phyloP scores from a whole-genome alignment of 371 early-diverging fungal genomes.

The Rhizopus microsporus region DNA sequence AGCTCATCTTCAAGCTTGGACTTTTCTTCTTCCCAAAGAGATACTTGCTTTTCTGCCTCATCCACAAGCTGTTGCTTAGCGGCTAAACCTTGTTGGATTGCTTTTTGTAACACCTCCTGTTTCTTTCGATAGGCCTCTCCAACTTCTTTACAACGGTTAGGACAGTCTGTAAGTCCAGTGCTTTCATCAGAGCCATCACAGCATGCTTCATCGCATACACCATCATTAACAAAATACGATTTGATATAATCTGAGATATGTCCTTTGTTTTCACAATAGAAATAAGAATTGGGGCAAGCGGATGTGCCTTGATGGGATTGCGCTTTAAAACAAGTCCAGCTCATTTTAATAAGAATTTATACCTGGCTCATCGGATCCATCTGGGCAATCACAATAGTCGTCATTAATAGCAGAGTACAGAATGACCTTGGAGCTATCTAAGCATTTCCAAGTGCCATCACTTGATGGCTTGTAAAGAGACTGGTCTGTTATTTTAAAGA shows the following conservation, averaged over 20 bases:
- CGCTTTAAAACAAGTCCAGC: not conserved
- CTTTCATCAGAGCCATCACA: conserved; percentile 95
- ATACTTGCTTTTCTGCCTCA: conserved; percentile 43
- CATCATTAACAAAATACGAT: conserved; percentile 86
- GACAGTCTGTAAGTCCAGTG: conserved; percentile 59
- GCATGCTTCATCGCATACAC: conserved; percentile 92
- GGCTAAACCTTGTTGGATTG: conserved; percentile 25
- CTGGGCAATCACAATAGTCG: conserved; percentile 95
- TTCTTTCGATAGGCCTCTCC: conserved; percentile 53
- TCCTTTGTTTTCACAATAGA: conserved; percentile 83
- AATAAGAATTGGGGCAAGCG: conserved; percentile 80
- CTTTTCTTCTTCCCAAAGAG: conserved; percentile 35
- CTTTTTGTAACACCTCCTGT: conserved; percentile 30
- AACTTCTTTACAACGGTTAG: conserved; percentile 69
- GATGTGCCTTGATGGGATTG: conserved; percentile 70
- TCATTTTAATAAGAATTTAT: conserved; percentile 1
- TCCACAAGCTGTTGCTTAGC: conserved; percentile 36
- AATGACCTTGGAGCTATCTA: conserved; percentile 73
- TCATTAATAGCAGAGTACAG: conserved; percentile 81
- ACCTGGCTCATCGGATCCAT: conserved; percentile 96
- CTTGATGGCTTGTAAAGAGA: conserved; percentile 38
- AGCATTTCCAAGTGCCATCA: conserved; percentile 66
- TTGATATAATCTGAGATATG: conserved; percentile 71
- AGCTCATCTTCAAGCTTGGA: conserved; percentile 35
- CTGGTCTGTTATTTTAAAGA: conserved; percentile 26